These are phyloP conservation scores for Cladosporium sp. DNA, from an alignment of 2,329 filamentous ascomycete genomes.

Conservation along the genomic window DNA sequence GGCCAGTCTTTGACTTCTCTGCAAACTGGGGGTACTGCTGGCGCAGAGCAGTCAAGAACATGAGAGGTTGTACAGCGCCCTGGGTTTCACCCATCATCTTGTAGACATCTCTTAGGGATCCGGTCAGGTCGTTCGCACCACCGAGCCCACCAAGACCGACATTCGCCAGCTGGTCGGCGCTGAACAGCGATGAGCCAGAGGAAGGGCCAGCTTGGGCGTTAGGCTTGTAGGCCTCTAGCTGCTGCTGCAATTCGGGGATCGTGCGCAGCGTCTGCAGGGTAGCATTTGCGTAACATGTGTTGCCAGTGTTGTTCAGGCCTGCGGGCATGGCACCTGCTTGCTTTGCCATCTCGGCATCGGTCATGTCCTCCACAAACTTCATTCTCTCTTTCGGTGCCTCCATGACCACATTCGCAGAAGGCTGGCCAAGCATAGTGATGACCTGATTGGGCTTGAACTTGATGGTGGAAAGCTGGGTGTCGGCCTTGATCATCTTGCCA, in stretches of 20 bases:
- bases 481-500: slow-evolving; percentile 94
- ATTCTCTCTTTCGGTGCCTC: slow-evolving; percentile 72
- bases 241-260: slow-evolving; percentile 84
- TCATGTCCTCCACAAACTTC: slow-evolving; percentile 97
- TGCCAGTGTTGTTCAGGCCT: slow-evolving; percentile 86
- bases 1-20: slow-evolving; percentile 74
- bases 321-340: slow-evolving; percentile 80
- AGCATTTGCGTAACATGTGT: slow-evolving; percentile 98
- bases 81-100: slow-evolving; percentile 86
- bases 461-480: slow-evolving; percentile 77
- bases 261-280: slow-evolving; percentile 85
- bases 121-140: slow-evolving; percentile 65
- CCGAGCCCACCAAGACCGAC: slow-evolving; percentile 56
- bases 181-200: slow-evolving; percentile 26
- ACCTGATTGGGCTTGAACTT: slow-evolving; percentile 78
- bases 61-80: slow-evolving; percentile 74
- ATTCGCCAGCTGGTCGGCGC: slow-evolving; percentile 35
- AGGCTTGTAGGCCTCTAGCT: slow-evolving; percentile 60
- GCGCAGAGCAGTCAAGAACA: slow-evolving; percentile 77
- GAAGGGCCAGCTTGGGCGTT: slow-evolving; percentile 21
- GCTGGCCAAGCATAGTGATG: slow-evolving; percentile 96
- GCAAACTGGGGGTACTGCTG: slow-evolving; percentile 85
- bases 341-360: slow-evolving; percentile 81
- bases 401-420: slow-evolving; percentile 58
- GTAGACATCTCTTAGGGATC: slow-evolving; percentile 76